A percentile compares a stretch with the other conserved stretches of the same genome.
Evolutionary conservation across 1,284 basidiomycete genomes (phyloP).

Genomic region (Nidula niveotomentosa): DNA sequence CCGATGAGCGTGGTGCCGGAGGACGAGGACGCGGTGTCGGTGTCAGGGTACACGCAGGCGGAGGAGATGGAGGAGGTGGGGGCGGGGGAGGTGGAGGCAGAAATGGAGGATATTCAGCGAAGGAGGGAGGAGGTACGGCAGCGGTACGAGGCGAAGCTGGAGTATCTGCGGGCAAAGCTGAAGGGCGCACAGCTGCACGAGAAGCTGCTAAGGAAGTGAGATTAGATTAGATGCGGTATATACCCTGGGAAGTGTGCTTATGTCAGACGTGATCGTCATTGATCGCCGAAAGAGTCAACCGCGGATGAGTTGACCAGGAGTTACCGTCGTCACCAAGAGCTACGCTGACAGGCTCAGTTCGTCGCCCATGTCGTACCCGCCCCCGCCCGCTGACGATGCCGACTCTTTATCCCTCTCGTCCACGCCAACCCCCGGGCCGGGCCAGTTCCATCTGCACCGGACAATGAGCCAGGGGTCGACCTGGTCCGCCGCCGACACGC

Average conservation of each 20-base stretch:
- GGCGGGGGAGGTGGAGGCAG: slow-evolving; percentile 42
- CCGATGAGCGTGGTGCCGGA: slow-evolving; percentile 52
- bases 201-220: slow-evolving; percentile 55
- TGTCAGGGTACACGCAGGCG: slow-evolving; percentile 13
- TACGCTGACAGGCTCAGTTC: neutral
- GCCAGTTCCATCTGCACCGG: slow-evolving; percentile 41
- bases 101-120: slow-evolving; percentile 63
- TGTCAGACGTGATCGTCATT: no score
- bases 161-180: slow-evolving; percentile 68
- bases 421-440: slow-evolving; percentile 34
- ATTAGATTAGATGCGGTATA: no score
- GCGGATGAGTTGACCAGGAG: no score
- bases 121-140: slow-evolving; percentile 61
- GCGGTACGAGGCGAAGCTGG: slow-evolving; percentile 65
- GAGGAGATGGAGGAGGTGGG: slow-evolving; percentile 30
- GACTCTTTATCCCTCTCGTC: slow-evolving; percentile 29
- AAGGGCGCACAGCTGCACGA: slow-evolving; percentile 76
- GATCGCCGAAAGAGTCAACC: no score
- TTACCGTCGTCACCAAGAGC: no score
- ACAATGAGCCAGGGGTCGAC: slow-evolving; percentile 52
- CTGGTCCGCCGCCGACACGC: slow-evolving; percentile 55
- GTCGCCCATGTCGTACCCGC: neutral
- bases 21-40: slow-evolving; percentile 34
- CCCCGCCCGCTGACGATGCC: slow-evolving; percentile 19
- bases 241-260: no score